Evolutionary conservation across 2,329 filamentous ascomycete genomes (phyloP), one percentile per base, ranked within the genome.

Genomic region (Seiridium cupressi): DNA sequence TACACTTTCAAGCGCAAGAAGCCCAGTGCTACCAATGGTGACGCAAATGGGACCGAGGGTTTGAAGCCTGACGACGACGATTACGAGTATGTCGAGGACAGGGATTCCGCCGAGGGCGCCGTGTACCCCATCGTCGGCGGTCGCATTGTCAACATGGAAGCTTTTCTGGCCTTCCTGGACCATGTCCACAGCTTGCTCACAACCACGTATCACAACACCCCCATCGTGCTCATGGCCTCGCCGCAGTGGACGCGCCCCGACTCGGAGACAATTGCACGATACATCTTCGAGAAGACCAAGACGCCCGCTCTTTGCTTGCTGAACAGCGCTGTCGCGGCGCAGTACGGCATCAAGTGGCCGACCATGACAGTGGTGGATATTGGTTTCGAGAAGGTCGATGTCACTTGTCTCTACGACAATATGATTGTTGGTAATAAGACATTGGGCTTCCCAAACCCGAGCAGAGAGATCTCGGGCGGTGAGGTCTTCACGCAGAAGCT

Each of bases 221-320:
- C 95, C 2, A 92, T 99, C 65, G 84, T 98, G 73, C 86, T 99
- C 63, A 90, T 98, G 75, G 86, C 90, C 6, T 91, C 96, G 67
- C 93, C 95, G 3, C 89, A 89, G 66, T 99, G 95, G 94, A 93
- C 92, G 3, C 87, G 90, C 7, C 89, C 90, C 63, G 93, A 97
- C 74, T 89, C 89, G 72, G 94, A 98, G 76, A 85, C 85, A 44
- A 89, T 99, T 65, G 91, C 93, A 11, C 92, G 95, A 64, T 99
- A 97, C 79, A 87, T 98, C 65, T 99, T 99, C 70, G 95, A 99
- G 76, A 96, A 95, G 77, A 97, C 96, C 72, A 95, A 94, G 78
- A 95, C 92, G 0, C 95, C 95, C 0, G 93, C 92, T 0, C 90
- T 99, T 56, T 93, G 90, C 68, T 83, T 98, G 63, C 89, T 99